Percentiles rank a stretch among this genome's conserved stretches.
phyloP scores from a whole-genome alignment of 129 eudicot species.

The Sambucus nigra region DNA sequence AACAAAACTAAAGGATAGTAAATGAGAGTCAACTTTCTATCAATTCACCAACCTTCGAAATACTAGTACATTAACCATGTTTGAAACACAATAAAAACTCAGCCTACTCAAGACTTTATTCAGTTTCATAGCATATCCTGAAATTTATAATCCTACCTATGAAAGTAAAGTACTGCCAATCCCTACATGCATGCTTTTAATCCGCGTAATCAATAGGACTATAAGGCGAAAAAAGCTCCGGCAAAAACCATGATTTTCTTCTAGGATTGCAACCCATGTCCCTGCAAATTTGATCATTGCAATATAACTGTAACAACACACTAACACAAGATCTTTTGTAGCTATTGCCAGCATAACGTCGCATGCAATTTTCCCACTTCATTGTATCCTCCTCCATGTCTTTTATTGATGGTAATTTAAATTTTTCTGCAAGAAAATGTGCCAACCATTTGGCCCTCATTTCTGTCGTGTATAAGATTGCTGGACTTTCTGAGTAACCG shows the following conservation, averaged over 20 bases:
- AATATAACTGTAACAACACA: constrained; percentile 24
- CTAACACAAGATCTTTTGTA: constrained; percentile 33
- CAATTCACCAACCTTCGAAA: too few relatives aligned
- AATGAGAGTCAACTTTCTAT: too few relatives aligned
- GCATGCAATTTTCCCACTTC: constrained; percentile 31
- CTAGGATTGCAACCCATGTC: constrained; percentile 46
- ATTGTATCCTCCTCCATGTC: constrained; percentile 41
- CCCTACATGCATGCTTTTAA: not conserved
- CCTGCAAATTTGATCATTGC: constrained; percentile 40
- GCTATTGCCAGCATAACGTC: constrained; percentile 11
- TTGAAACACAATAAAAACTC: too few relatives aligned
- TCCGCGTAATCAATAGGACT: constrained; percentile 36
- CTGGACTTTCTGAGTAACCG: constrained; percentile 46
- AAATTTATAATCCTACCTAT: too few relatives aligned
- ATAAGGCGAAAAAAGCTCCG: constrained; percentile 34
- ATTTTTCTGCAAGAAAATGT: constrained; percentile 30
- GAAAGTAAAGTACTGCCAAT: too few relatives aligned
- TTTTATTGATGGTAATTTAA: constrained; percentile 30
- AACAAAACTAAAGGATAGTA: too few relatives aligned
- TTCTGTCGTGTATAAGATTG: constrained; percentile 32
- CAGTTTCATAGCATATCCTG: too few relatives aligned
- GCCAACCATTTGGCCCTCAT: constrained; percentile 43
- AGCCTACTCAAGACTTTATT: too few relatives aligned
- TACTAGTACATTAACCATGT: too few relatives aligned
- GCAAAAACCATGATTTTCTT: constrained; percentile 30